These are phyloP conservation scores for Eimeria necatrix DNA, from an alignment of 169 alveolate genomes.

Conservation along the genomic window DNA sequence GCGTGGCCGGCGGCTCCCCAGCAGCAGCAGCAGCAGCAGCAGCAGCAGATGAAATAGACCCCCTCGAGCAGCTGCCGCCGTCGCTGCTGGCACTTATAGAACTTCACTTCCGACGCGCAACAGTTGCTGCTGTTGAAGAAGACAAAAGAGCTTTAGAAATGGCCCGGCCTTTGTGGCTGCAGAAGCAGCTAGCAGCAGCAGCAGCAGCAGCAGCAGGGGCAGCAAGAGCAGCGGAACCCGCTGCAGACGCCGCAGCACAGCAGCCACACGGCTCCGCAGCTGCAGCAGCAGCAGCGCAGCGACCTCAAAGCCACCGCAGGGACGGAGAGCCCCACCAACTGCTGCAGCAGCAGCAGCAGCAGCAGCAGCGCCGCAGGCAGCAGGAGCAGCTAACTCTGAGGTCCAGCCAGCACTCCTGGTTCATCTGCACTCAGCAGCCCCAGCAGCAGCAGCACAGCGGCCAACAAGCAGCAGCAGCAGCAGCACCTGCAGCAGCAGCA, in stretches of 20 bases:
- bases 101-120: constrained; percentile 9
- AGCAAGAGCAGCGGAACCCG: not conserved
- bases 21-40: not conserved
- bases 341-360: constrained; percentile 29
- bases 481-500: not conserved
- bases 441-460: not conserved
- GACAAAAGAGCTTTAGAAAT: not conserved
- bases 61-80: not conserved
- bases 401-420: not conserved
- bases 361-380: not conserved
- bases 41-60: not conserved
- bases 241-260: no score
- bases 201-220: not conserved
- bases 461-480: not conserved
- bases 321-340: not conserved
- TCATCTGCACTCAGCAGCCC: not conserved
- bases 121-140: not conserved
- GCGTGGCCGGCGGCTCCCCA: not conserved
- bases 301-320: not conserved
- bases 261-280: not conserved
- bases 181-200: constrained; percentile 27
- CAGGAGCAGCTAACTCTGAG: not conserved
- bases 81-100: not conserved
- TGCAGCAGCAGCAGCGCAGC: not conserved
- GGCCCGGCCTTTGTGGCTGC: constrained; percentile 14